These are phyloP conservation scores for Phanerodontia chrysosporium DNA, from an alignment of 768 basidiomycete genomes.

Conservation along the genomic window DNA sequence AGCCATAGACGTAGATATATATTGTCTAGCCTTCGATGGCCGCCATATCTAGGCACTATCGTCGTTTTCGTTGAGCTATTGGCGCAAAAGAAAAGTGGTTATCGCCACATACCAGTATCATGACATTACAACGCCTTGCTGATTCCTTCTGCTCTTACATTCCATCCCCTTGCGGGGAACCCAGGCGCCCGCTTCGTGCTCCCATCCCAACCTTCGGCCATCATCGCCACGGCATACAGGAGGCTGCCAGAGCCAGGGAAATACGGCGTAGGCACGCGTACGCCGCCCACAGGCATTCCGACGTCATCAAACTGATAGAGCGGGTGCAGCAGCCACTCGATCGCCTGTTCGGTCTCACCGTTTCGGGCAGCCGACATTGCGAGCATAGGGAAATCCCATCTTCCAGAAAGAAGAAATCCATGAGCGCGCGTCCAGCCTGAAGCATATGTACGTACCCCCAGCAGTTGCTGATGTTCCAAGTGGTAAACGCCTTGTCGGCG, in stretches of 20 bases:
- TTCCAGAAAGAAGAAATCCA: conserved; percentile 17
- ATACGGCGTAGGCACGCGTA: conserved; percentile 53
- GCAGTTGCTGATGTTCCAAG: conserved; percentile 51
- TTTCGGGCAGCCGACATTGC: conserved; percentile 59
- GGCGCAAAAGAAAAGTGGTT: not conserved
- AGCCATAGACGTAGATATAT: too few relatives aligned
- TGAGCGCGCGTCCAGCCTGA: not conserved
- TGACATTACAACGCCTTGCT: conserved; percentile 32
- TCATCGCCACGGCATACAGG: conserved; percentile 51
- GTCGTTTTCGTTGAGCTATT: not conserved
- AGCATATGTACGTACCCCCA: conserved; percentile 40
- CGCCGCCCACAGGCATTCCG: conserved; percentile 56
- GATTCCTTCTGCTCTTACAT: conserved; percentile 33
- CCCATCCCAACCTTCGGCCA: conserved; percentile 57
- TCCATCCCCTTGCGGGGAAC: conserved; percentile 38
- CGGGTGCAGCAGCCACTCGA: conserved; percentile 53
- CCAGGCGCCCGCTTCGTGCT: conserved; percentile 34
- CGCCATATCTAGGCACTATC: too few relatives aligned
- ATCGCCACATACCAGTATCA: conserved; percentile 10
- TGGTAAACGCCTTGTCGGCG: conserved; percentile 47
- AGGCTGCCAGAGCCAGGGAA: conserved; percentile 53
- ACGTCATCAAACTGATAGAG: conserved; percentile 55
- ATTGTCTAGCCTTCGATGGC: too few relatives aligned
- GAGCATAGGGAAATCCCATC: conserved; percentile 63
- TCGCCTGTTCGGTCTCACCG: conserved; percentile 42